Base-by-base conservation (phyloP, 129 eudicot species). In the Sambucus nigra region DNA sequence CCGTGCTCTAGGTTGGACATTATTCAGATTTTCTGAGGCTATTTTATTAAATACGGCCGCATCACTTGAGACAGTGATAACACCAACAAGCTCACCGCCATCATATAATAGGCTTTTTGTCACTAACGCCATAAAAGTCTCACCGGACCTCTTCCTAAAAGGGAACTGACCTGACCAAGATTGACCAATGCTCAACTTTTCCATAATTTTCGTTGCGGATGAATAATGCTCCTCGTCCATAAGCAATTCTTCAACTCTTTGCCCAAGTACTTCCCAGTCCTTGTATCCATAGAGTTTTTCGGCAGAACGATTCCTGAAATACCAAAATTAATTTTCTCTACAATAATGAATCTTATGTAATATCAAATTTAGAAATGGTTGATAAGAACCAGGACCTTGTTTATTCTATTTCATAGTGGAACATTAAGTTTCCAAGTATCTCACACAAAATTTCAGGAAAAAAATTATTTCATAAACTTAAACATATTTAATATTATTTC, bases 101-200 rank as follows among this genome's bases (percentile, higher is more conserved):
- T 91, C 98, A 41, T 81, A 85, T 51, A 79, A 59, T 4, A 80
- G 95, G 66, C 76, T 81, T 61, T 85, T 73, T 25, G 86, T 85
- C 65, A 91, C 86, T 45, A 91, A 32, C 59, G 98, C 95, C 95
- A 85, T 76, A 48, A 87, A 87, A 42, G 52, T 64, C 72, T 73
- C 68, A 31, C 95, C 94, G 0, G 88, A 79, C 57, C 81, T 71
- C 72, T 82, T 84, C 69, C 71, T 85, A 39, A 76, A 80, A 47
- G 88, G 98, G 69, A 81, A 80, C 60, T 79, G 98, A 51, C 98
- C 98, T 7, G 98, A 76, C 95, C 98, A 91, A 50, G 72, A 76
- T 60, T 67, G 76, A 32, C 84, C 95, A 7, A 32, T 20, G 42
- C 77, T 51, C 72, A 82, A 60, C 49, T 68, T 66, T 59, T 65